Base-by-base conservation (phyloP, 495 filamentous ascomycete species). In the Penicillium malachiteum region DNA sequence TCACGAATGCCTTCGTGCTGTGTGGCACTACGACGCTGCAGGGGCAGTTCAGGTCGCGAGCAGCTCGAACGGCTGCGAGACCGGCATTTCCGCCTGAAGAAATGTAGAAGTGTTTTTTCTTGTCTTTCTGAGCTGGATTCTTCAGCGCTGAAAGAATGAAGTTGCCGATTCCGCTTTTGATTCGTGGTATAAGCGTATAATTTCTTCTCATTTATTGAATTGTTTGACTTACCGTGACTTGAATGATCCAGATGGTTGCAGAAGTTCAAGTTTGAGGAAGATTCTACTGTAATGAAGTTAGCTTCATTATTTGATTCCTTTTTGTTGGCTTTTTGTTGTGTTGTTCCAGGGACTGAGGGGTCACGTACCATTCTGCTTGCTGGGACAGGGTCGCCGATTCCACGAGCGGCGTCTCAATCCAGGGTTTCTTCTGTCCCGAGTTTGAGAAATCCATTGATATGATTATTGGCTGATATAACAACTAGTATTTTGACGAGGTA, bases 241-340 rank as follows among this genome's bases (percentile, higher is more conserved):
- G 81, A 96, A 97, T 6, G 90, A 93, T 34, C 90, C 91, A 0
- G 87, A 87, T 2, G 93, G 93, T 63, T 97, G 93, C 50, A 93
- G 81, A 62, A 87, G 86, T 45, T 97, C 93, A 41, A 96, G 80
- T 70, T 97, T 97, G 63, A 97, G 86, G 68, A 87, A 92, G 64
- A 97, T 81, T 65, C 82, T 81, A 66, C 85, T 87, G 57, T 32
- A 38, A 8, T 31, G 37, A 56, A 17, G 52, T 53, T 56, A 50
- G 48, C 21, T 26, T 26, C 21, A 26, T 26, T 26, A 26, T 26
- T n/a, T n/a, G n/a, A n/a, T n/a, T n/a, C n/a, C 21, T 26, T 26
- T 4, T 26, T 55, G 46, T 50, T 33, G 40, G 43, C 3, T 39
- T 34, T 11, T 16, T 43, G 31, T 26, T 31, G 35, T 26, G 6